A percentile compares a stretch with the other conserved stretches of the same genome.
Evolutionary conservation across 495 filamentous ascomycete genomes (phyloP).

Genomic region (Staphylotrichum longicolle): DNA sequence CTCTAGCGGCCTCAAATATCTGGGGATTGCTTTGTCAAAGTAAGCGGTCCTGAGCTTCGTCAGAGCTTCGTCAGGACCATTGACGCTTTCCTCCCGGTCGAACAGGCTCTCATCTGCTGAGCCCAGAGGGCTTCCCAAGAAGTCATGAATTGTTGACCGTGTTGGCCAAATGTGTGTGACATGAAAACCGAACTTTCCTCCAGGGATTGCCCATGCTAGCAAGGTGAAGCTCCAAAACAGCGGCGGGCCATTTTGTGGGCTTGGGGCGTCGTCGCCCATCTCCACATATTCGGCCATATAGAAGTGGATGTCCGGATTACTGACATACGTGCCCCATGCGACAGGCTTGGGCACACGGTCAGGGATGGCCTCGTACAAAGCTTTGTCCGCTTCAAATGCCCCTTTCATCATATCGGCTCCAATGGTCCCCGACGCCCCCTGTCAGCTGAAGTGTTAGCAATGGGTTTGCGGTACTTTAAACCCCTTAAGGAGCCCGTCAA

Average conservation of each 20-base stretch:
- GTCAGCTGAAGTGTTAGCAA: not conserved
- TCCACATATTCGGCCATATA: not conserved
- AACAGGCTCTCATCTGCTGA: conserved; percentile 1
- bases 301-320: not conserved
- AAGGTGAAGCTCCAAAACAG: not conserved
- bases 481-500: not conserved
- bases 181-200: not conserved
- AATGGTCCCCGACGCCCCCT: not conserved
- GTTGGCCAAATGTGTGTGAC: no score
- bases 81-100: not conserved
- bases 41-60: not conserved
- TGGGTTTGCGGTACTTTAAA: not conserved
- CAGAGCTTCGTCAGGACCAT: not conserved
- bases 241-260: not conserved
- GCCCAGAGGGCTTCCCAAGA: not conserved
- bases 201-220: not conserved
- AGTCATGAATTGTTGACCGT: not conserved
- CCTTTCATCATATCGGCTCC: not conserved
- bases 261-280: not conserved
- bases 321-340: not conserved
- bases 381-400: not conserved
- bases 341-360: not conserved
- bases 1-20: not conserved
- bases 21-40: not conserved
- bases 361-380: not conserved